phyloP scores from a whole-genome alignment of 257 asterid genomes.

The Leptodermis oblonga region DNA sequence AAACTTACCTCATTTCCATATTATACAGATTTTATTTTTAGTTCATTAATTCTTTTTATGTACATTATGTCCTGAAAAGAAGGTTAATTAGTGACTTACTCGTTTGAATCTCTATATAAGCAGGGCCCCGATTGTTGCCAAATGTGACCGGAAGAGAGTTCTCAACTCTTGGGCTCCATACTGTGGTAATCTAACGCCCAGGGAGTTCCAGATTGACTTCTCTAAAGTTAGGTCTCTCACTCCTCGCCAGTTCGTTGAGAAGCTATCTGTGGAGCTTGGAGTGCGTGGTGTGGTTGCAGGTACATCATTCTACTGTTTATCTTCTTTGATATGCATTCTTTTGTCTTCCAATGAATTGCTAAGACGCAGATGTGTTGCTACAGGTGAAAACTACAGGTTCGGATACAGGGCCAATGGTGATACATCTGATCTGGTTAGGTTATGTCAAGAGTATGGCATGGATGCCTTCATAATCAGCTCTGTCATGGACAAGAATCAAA shows the following conservation, averaged over 20 bases:
- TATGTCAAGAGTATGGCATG: constrained; percentile 68
- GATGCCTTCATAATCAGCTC: constrained; percentile 60
- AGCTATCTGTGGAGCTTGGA: constrained; percentile 73
- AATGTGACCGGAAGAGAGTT: constrained; percentile 81
- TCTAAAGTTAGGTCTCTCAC: constrained; percentile 74
- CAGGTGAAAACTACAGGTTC: constrained; percentile 91
- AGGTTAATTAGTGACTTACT: not conserved
- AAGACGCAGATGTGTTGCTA: constrained; percentile 11
- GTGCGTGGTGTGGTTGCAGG: constrained; percentile 94
- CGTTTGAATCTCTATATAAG: constrained; percentile 12
- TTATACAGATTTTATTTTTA: too few relatives aligned
- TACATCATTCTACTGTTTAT: constrained; percentile 12
- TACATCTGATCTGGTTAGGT: constrained; percentile 62
- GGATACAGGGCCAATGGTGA: constrained; percentile 84
- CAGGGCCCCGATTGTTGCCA: constrained; percentile 89
- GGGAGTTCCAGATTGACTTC: constrained; percentile 68
- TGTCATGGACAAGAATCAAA: constrained; percentile 78
- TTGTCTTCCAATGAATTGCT: not conserved
- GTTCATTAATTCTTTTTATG: not conserved
- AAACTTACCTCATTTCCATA: not conserved
- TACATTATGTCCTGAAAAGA: not conserved
- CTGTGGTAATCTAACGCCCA: constrained; percentile 57
- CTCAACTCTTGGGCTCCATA: constrained; percentile 79
- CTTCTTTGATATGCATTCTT: not conserved
- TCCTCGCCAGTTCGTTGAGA: constrained; percentile 80